These are phyloP conservation scores for Penstemon eatonii DNA, from an alignment of 257 asterid genomes.

Conservation along the genomic window DNA sequence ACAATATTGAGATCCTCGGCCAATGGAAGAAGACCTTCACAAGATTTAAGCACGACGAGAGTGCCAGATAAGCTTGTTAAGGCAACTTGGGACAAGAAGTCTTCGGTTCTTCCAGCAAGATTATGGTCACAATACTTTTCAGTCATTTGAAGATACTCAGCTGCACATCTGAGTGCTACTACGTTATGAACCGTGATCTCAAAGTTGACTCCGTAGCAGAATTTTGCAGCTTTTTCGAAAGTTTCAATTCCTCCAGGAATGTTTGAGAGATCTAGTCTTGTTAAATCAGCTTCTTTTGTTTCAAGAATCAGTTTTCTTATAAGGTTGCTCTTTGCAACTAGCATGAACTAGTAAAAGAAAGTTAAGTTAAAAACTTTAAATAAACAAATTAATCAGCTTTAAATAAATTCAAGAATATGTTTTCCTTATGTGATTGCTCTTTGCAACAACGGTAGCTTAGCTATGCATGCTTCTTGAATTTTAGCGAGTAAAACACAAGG, in stretches of 20 bases:
- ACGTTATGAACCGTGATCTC: conserved; percentile 96
- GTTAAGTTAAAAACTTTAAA: not conserved
- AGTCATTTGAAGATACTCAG: conserved; percentile 88
- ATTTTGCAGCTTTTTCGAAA: conserved; percentile 88
- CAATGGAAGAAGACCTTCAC: conserved; percentile 83
- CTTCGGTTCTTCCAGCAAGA: conserved; percentile 82
- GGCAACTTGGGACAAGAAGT: conserved; percentile 78
- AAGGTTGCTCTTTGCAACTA: conserved; percentile 87
- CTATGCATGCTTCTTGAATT: no score
- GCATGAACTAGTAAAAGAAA: conserved; percentile 62
- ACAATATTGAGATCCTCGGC: conserved; percentile 77
- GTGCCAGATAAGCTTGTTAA: conserved; percentile 83
- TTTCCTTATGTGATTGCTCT: not conserved
- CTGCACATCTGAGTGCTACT: conserved; percentile 87
- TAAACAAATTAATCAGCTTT: not conserved
- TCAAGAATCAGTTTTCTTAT: conserved; percentile 74
- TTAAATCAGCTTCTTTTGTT: conserved; percentile 59
- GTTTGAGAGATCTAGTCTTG: conserved; percentile 61
- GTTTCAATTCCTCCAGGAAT: conserved; percentile 94
- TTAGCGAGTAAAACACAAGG: no score
- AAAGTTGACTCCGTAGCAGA: conserved; percentile 92
- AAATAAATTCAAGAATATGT: not conserved
- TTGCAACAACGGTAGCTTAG: no score
- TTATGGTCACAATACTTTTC: conserved; percentile 72
- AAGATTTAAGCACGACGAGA: conserved; percentile 73